Evolutionary conservation across 495 filamentous ascomycete genomes (phyloP), one percentile per base, ranked within the genome.

Genomic region (Arthonia radiata): DNA sequence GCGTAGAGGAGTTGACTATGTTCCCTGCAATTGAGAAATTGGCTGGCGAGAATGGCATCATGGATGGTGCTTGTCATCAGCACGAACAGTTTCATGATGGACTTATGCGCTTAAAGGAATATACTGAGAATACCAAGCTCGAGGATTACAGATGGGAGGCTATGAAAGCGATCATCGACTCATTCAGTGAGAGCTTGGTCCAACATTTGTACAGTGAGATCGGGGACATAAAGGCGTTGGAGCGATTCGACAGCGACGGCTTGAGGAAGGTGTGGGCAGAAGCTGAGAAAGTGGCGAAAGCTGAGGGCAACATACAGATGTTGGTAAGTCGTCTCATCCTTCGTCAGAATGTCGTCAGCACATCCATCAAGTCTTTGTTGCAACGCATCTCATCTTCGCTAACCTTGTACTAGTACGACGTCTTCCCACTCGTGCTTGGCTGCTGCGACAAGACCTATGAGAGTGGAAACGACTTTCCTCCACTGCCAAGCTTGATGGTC

Each of bases 391-490:
- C n/a, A n/a, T n/a, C n/a, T n/a, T n/a, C n/a, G n/a, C n/a, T n/a
- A n/a, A n/a, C n/a, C n/a, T n/a, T n/a, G n/a, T n/a, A n/a, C n/a
- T n/a, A 27, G 14, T 27, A 32, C 30, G 17, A 32, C n/a, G 17
- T 32, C 4, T 28, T 32, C 14, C 30, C 30, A 5, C 8, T 30
- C 5, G 30, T 13, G 3, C 17, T 32, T 11, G 30, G 30, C 5
- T 5, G 6, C 8, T 11, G 12, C 30, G 30, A 32, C 14, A 28
- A 25, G 15, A 17, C 24, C 4, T 32, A n/a, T 13, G 24, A 32
- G 16, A 18, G 22, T 16, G 29, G 29, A 10, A 31, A 31, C 29
- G 25, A 31, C 11, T 31, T 22, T 11, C 29, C 29, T 17, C 12
- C 13, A 4, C n/a, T 25, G 19, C 22, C 29, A 3, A 12, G 16